Base-by-base conservation (phyloP, 2,329 filamentous ascomycete species). In the Escovopsis weberi region DNA sequence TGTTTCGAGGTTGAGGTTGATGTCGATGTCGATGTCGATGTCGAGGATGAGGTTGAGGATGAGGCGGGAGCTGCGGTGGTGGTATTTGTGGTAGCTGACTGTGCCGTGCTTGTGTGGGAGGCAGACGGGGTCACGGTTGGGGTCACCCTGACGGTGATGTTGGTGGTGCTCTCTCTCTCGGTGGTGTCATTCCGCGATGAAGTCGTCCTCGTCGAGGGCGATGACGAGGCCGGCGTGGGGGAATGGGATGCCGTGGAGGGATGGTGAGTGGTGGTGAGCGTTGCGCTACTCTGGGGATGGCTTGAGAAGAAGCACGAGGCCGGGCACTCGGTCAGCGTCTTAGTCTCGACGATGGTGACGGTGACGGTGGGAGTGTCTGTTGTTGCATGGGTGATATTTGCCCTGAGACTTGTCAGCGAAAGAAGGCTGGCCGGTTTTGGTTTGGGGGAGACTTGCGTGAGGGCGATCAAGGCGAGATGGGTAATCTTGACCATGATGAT, bases 311-410 rank as follows among this genome's bases (percentile, higher is more conserved):
- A 53, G 39, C 49, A 54, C 9, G 53, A 53, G 4, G 53, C 47
- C 1, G 55, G 53, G 37, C 56, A 63, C 9, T 46, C 53, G 0
- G 52, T 55, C 23, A 56, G 48, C 2, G 59, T 60, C 36, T 48
- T 33, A 5, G 56, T 59, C 26, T 61, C 52, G 7, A 60, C 63
- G 7, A 57, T 43, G 2, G 57, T 58, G 9, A 40, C 39, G 6
- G 57, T 60, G 18, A 61, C 53, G 8, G 60, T 63, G 6, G 58
- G 45, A 3, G 58, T 57, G 4, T 51, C 45, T 1, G 50, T 45
- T 6, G 50, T 49, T 28, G 58, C 56, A 18, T 19, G 42, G 15
- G 48, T 55, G 15, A 53, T 30, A 32, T 48, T 44, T 3, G 50
- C 51, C 40, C 58, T 61, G 34, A 4, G 36, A 12, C 28, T 6